Evolutionary conservation across 2,329 filamentous ascomycete genomes (phyloP).

Genomic region (Neonectria ditissima): DNA sequence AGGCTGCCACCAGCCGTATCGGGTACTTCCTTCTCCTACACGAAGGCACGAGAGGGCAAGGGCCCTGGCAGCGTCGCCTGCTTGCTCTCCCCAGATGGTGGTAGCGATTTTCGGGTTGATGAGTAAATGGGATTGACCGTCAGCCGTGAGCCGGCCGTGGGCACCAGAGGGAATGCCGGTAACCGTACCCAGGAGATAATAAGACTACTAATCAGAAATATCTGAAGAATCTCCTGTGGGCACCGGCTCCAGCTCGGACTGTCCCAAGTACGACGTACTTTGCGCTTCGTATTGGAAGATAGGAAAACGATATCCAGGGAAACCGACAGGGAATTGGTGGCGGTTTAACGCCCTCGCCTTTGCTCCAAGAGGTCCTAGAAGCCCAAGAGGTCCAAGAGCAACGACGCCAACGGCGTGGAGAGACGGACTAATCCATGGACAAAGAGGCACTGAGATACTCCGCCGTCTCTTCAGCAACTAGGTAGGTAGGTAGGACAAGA

Average conservation of each 20-base stretch:
- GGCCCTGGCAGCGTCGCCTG: constrained; percentile 12
- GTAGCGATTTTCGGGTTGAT: constrained; percentile 20
- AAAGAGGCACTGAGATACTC: constrained; percentile 21
- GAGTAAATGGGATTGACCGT: constrained; percentile 4
- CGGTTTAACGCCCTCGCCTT: constrained; percentile 4
- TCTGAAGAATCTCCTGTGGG: constrained; percentile 14
- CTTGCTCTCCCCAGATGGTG: constrained; percentile 9
- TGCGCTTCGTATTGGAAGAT: not conserved
- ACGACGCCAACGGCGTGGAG: constrained; percentile 5
- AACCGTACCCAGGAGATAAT: constrained; percentile 10
- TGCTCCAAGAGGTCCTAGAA: not conserved
- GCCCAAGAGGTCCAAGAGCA: constrained; percentile 6
- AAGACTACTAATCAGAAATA: constrained; percentile 16
- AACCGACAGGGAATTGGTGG: not conserved
- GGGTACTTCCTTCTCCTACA: constrained; percentile 23
- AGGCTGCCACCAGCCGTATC: constrained; percentile 29
- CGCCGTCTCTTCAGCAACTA: constrained; percentile 14
- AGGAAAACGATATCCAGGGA: constrained; percentile 7
- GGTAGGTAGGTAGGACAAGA: constrained; percentile 3
- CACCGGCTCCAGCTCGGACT: constrained; percentile 6
- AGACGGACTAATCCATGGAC: constrained; percentile 8
- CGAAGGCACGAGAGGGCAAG: constrained; percentile 19
- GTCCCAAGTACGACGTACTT: not conserved
- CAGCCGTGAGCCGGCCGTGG: constrained; percentile 6
- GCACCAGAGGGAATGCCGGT: constrained; percentile 10